Evolutionary conservation across 2,329 filamentous ascomycete genomes (phyloP).

Genomic region (Trichoderma gracile): DNA sequence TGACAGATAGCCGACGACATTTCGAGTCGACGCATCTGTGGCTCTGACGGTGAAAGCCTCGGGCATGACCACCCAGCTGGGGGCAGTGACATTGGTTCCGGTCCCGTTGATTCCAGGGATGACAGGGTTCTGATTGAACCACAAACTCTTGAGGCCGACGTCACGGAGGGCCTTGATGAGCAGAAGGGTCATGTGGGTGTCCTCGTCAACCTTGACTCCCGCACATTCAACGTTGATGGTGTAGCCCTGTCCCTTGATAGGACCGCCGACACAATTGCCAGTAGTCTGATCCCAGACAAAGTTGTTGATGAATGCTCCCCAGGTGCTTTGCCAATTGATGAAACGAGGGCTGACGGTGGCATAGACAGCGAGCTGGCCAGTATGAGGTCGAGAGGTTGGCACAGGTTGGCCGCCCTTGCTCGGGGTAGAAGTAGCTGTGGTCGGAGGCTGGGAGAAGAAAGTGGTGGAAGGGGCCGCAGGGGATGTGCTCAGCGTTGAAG

Average conservation of each 20-base stretch:
- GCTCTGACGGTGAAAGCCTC: constrained; percentile 42
- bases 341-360: constrained; percentile 42
- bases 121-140: constrained; percentile 45
- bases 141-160: constrained; percentile 42
- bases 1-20: constrained; percentile 39
- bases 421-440: constrained; percentile 31
- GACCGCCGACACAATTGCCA: constrained; percentile 38
- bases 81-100: constrained; percentile 33
- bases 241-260: constrained; percentile 40
- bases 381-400: constrained; percentile 36
- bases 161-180: constrained; percentile 44
- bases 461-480: constrained; percentile 40
- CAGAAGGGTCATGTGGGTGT: constrained; percentile 44
- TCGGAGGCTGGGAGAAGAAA: constrained; percentile 36
- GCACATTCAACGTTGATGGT: constrained; percentile 42
- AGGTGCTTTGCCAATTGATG: constrained; percentile 44
- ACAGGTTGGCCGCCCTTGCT: constrained; percentile 34
- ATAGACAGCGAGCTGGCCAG: constrained; percentile 38
- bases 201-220: constrained; percentile 42
- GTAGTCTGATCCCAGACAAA: constrained; percentile 44
- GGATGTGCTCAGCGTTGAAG: constrained; percentile 39
- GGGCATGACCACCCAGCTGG: constrained; percentile 44
- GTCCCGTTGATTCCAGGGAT: constrained; percentile 38
- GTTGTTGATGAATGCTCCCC: constrained; percentile 43
- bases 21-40: constrained; percentile 38